These are phyloP conservation scores for Isabelozyma rhagii DNA, from an alignment of 805 yeast genomes.

Conservation along the genomic window DNA sequence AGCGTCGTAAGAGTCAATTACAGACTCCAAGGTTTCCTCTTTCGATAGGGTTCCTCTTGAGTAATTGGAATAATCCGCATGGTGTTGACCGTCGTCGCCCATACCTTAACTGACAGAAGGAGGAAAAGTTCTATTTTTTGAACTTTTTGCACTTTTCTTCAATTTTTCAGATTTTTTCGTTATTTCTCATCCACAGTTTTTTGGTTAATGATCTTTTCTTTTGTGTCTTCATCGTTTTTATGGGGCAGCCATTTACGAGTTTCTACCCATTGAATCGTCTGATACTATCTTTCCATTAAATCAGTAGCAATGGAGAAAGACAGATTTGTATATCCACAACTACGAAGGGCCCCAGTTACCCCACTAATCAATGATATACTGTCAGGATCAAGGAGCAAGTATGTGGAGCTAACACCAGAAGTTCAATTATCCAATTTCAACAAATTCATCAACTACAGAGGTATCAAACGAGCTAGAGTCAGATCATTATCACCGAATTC, in stretches of 20 bases:
- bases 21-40: constrained; percentile 54
- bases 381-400: too few relatives aligned
- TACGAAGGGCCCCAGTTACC: neutral
- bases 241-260: neutral
- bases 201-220: neutral
- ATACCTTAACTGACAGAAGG: neutral
- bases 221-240: neutral
- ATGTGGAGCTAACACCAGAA: neutral
- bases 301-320: neutral
- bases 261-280: neutral
- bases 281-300: neutral
- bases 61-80: constrained; percentile 74
- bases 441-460: neutral
- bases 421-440: neutral
- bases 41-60: constrained; percentile 27
- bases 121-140: neutral
- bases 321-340: neutral
- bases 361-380: neutral
- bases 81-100: constrained; percentile 26
- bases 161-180: neutral
- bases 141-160: neutral
- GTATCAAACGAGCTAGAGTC: neutral
- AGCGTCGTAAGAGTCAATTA: constrained; percentile 63
- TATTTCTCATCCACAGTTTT: neutral
- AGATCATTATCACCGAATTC: neutral